Base-by-base conservation (phyloP, 208 protist genomes). In the Trypanosoma vivax region DNA sequence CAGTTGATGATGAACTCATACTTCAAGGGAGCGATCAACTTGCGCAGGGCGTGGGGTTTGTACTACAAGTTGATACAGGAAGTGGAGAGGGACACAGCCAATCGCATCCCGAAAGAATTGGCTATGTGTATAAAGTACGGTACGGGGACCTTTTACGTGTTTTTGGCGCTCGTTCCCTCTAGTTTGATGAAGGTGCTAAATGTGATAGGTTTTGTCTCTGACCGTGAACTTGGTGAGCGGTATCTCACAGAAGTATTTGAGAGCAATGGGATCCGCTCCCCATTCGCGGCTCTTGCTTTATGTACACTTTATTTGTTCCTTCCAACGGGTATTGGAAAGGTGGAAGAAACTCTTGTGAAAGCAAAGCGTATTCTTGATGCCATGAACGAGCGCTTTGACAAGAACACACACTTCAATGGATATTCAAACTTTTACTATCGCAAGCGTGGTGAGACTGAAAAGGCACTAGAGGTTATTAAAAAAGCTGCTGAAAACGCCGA, bases 1-100 rank as follows among this genome's bases (percentile, higher is more conserved):
- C 88, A 95, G 73, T 69, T 95, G 23, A 89, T 90, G 84, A 90
- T 88, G 83, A 95, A 95, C 64, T 85, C 79, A 13, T 95, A 91
- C 55, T 60, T 95, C 23, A 88, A 89, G 59, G 88, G 88, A 37
- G 88, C 71, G 40, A 78, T 95, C 51, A 95, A 95, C 60, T 66
- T 95, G 33, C 83, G 88, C 51, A 88, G 83, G 63, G 70, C 88
- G 37, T 95, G 88, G 84, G 88, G 88, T 28, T 76, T 79, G 60
- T 95, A 90, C 59, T 51, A 88, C 39, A 63, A 68, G 19, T 63
- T 90, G 25, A 78, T 89, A 39, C 64, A 77, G 37, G 39, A 69
- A 27, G 70, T 92, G 14, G 75, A 90, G 57, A 76, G 81, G 49
- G 83, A 95, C 54, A 75, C 31, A n/a, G 67, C 65, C 13, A 74